These are phyloP conservation scores for Globisporangium paroecandrum DNA, from an alignment of 352 stramenopile genomes.

Conservation along the genomic window DNA sequence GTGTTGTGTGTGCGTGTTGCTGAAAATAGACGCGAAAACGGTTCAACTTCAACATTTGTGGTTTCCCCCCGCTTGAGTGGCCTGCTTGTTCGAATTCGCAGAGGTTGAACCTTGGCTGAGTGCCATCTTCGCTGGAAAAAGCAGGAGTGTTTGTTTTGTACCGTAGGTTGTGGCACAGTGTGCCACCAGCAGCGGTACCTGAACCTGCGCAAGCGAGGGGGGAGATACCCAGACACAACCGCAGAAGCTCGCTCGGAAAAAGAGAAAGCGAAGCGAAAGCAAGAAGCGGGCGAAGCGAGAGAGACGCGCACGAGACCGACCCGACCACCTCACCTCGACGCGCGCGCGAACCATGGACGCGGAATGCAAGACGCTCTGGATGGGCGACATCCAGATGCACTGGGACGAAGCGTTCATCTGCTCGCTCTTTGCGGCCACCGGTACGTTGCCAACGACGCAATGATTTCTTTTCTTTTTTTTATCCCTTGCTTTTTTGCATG, in stretches of 20 bases:
- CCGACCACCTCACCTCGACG: neutral
- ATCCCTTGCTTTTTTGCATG: neutral
- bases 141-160: neutral
- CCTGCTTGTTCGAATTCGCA: neutral
- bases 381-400: slow-evolving; percentile 88
- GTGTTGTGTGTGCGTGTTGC: neutral
- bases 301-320: slow-evolving; percentile 3
- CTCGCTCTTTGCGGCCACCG: slow-evolving; percentile 73
- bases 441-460: slow-evolving; percentile 27
- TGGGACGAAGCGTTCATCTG: slow-evolving; percentile 89
- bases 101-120: neutral
- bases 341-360: slow-evolving; percentile 23
- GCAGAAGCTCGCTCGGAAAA: slow-evolving; percentile 15
- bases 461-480: neutral
- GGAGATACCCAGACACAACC: slow-evolving; percentile 3
- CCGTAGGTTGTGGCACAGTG: neutral
- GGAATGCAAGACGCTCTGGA: slow-evolving; percentile 88
- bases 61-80: neutral
- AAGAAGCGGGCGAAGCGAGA: slow-evolving; percentile 18
- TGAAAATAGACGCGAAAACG: neutral
- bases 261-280: slow-evolving; percentile 13
- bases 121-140: neutral
- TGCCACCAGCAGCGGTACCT: neutral
- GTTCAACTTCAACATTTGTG: neutral
- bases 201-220: slow-evolving; percentile 6